A percentile compares a stretch with the other conserved stretches of the same genome.
Evolutionary conservation across 2,329 filamentous ascomycete genomes (phyloP).

Genomic region (Clarireedia hainanense): DNA sequence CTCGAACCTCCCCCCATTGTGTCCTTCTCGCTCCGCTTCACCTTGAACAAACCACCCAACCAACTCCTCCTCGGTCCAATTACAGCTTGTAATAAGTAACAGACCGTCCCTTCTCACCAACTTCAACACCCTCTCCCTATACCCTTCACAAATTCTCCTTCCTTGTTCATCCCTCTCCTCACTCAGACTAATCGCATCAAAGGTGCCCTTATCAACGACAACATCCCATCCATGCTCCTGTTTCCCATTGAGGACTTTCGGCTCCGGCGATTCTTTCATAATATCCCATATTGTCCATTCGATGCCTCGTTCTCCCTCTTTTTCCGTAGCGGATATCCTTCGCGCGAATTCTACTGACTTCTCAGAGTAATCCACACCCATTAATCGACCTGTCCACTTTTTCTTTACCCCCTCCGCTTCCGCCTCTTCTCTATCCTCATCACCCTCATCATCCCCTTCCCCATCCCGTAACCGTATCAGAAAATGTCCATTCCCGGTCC

Average conservation of each 20-base stretch:
- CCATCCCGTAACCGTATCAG: slow-evolving; percentile 67
- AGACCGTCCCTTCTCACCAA: slow-evolving; percentile 65
- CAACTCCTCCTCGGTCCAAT: slow-evolving; percentile 92
- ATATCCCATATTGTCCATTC: slow-evolving; percentile 47
- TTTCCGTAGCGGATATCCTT: slow-evolving; percentile 41
- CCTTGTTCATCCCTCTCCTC: slow-evolving; percentile 45
- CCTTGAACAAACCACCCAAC: slow-evolving; percentile 63
- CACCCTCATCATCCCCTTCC: slow-evolving; percentile 15
- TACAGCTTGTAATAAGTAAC: slow-evolving; percentile 88
- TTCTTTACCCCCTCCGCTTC: slow-evolving; percentile 15
- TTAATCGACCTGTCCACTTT: slow-evolving; percentile 57
- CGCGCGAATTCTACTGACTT: slow-evolving; percentile 67
- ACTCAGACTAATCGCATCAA: slow-evolving; percentile 84
- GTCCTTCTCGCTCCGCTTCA: slow-evolving; percentile 32
- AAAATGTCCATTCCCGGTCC: slow-evolving; percentile 89
- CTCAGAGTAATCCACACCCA: slow-evolving; percentile 83
- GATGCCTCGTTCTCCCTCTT: slow-evolving; percentile 19
- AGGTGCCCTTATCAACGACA: slow-evolving; percentile 95
- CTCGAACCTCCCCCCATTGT: slow-evolving; percentile 22
- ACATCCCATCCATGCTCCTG: slow-evolving; percentile 63
- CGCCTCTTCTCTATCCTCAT: slow-evolving; percentile 55
- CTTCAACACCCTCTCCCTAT: slow-evolving; percentile 58
- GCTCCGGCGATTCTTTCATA: slow-evolving; percentile 34
- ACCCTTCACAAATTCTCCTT: slow-evolving; percentile 63
- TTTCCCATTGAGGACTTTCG: slow-evolving; percentile 11